Conservation (phyloP, 2,329 filamentous ascomycete genomes). For the Diplodia mutila region DNA sequence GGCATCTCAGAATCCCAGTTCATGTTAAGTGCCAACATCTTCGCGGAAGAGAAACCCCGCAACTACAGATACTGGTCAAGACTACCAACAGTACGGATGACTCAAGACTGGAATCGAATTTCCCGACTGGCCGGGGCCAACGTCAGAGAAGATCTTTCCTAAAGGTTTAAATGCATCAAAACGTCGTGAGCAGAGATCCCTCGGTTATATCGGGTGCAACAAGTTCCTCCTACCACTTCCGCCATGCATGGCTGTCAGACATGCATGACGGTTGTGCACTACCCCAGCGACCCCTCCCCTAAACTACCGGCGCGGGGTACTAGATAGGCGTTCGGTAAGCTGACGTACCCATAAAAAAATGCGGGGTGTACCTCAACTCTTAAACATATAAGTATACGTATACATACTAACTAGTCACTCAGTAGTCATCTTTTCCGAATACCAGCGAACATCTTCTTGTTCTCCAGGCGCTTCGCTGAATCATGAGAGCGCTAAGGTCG, state of each 20-base stretch:
- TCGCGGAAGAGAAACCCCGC: too few relatives aligned
- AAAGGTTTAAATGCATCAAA: too few relatives aligned
- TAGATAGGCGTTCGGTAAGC: neutral
- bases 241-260: neutral
- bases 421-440: neutral
- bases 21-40: too few relatives aligned
- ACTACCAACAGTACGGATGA: too few relatives aligned
- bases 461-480: neutral
- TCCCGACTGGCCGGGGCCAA: too few relatives aligned
- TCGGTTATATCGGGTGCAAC: neutral
- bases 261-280: neutral
- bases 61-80: too few relatives aligned
- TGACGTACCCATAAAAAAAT: neutral
- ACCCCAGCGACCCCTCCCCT: neutral
- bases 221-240: neutral
- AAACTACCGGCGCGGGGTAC: neutral
- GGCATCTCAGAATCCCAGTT: too few relatives aligned
- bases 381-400: neutral
- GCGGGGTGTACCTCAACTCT: neutral
- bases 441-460: neutral
- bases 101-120: too few relatives aligned
- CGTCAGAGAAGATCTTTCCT: too few relatives aligned
- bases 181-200: too few relatives aligned
- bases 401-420: too few relatives aligned
- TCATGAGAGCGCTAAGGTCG: slow-evolving; percentile 40